Percentiles rank a stretch among this genome's conserved stretches.
phyloP scores from a whole-genome alignment of 805 yeast genomes.

The Suhomyces sp. region DNA sequence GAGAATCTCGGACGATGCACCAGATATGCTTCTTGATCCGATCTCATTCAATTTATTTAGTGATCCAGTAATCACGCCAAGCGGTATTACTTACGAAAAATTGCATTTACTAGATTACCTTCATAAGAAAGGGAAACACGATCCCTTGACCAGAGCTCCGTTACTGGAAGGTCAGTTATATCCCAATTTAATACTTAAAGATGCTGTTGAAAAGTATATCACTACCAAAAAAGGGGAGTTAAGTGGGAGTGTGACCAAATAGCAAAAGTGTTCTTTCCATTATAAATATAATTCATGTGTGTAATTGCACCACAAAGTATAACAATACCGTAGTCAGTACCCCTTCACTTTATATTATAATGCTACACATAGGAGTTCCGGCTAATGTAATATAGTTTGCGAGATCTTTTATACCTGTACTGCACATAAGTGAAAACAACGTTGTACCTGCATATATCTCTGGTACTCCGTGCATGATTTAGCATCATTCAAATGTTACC shows the following conservation, averaged over 20 bases:
- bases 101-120: conserved; percentile 11
- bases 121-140: conserved; percentile 22
- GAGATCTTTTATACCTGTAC: no score
- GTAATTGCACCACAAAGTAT: no score
- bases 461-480: no score
- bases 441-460: no score
- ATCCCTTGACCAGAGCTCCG: conserved; percentile 42
- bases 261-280: no score
- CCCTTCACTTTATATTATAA: no score
- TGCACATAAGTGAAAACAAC: no score
- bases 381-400: no score
- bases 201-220: conserved; percentile 32
- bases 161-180: conserved; percentile 33
- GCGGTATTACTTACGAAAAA: conserved; percentile 18
- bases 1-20: conserved; percentile 14
- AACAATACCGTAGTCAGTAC: no score
- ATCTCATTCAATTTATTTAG: conserved; percentile 15
- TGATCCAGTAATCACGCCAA: conserved; percentile 19
- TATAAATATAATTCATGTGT: no score
- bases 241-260: neutral
- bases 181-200: conserved; percentile 41
- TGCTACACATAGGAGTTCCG: no score
- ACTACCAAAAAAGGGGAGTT: conserved; percentile 2
- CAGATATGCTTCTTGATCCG: conserved; percentile 16
- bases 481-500: no score